Base-by-base conservation (phyloP, 768 basidiomycete genomes). In the Exsudoporus frostii region DNA sequence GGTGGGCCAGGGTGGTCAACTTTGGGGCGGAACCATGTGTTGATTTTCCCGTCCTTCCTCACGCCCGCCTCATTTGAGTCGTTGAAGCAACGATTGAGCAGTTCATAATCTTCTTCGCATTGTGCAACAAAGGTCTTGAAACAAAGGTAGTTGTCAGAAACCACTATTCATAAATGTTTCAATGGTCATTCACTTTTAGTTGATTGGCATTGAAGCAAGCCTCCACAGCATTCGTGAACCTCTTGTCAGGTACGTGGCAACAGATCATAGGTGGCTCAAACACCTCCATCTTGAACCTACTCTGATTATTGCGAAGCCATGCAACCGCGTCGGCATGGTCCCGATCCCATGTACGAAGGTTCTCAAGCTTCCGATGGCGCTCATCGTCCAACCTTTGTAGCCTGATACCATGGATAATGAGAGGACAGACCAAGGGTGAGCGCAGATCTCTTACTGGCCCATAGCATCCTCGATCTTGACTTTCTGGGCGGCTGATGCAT, bases 211-310 rank as follows among this genome's bases (percentile, higher is more conserved):
- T 79, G 61, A 96, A 84, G 48, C 84, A 85, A 0, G 83, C 76
- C 66, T 98, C 95, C 9, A 97, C 80, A 4, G 85, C 82, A 64
- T 83, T 75, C 1, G 82, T 81, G 53, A 76, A 91, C 37, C 65
- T 58, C 61, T 69, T 73, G 65, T 93, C 79, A 15, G 85, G 82
- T 14, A 96, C 79, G 19, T 73, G 84, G 38, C 92, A 72, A 13
- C 81, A 81, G 53, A 99, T 76, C 59, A 84, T 74, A 0, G 93
- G 84, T 15, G 97, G 96, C 68, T 94, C 90, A 54, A 88, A 83
- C n/a, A 98, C 84, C 49, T 85, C 79, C 80, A 84, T 85, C 66
- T 80, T 82, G 75, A 98, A 93, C 52, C 73, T 71, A 55, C 79
- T 59, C 43, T 73, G 76, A 63, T 94, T 84, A 13, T 74, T 62